Conservation (phyloP, 257 asterid species). For the Scutellaria galericulata region DNA sequence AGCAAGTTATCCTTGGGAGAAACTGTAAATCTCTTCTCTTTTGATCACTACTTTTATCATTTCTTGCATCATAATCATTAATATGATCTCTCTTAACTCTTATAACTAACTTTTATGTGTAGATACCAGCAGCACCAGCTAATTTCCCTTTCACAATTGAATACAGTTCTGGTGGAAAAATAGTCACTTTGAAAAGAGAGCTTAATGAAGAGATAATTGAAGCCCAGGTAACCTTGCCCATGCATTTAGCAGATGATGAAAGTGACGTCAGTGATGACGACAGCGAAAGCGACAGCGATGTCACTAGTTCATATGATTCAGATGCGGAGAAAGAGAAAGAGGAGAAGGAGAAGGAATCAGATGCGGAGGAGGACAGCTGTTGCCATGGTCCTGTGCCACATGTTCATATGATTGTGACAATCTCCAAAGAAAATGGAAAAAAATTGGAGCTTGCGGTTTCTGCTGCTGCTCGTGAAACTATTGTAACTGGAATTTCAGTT, state of each 20-base stretch:
- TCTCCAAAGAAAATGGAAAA: neutral
- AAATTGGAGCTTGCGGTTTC: neutral
- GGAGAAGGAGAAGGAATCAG: no score
- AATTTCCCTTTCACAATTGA: conserved; percentile 1
- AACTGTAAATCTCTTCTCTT: neutral
- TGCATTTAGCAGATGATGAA: neutral
- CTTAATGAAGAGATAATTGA: neutral
- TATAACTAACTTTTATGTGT: neutral
- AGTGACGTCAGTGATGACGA: neutral
- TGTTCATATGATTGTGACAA: neutral
- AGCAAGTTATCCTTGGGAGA: no score
- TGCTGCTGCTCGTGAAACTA: neutral
- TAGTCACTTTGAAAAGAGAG: neutral
- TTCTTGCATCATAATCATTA: no score
- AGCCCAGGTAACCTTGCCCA: neutral
- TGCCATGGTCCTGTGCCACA: neutral
- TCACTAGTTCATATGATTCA: no score
- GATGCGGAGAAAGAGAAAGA: no score
- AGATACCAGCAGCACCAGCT: neutral
- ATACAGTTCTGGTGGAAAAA: neutral
- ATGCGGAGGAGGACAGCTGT: neutral
- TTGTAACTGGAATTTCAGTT: neutral
- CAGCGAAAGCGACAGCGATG: neutral
- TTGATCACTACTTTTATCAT: no score
- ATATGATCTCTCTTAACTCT: neutral